These are phyloP conservation scores for Fusarium coicis DNA, from an alignment of 2,329 filamentous ascomycete genomes.

Conservation along the genomic window DNA sequence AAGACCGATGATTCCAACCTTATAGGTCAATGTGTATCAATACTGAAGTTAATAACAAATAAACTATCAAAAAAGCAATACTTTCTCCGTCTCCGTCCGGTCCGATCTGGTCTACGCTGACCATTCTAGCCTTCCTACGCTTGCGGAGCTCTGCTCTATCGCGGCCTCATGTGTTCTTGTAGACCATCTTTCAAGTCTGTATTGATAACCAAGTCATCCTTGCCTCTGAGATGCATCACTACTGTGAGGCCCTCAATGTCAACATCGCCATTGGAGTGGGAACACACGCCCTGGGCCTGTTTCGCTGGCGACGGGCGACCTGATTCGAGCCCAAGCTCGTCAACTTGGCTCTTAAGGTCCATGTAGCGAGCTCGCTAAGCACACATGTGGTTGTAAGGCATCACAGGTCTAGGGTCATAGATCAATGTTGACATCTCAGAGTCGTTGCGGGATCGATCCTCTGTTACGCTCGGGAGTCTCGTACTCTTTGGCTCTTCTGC, in stretches of 20 bases:
- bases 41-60: background rate
- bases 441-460: conserved; percentile 10
- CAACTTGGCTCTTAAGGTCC: conserved; percentile 54
- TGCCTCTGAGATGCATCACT: conserved; percentile 60
- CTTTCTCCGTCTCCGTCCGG: background rate
- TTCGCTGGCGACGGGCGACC: conserved; percentile 33
- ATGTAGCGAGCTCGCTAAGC: conserved; percentile 56
- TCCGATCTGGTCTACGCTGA: background rate
- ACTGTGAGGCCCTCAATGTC: conserved; percentile 62
- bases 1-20: background rate
- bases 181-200: conserved; percentile 56
- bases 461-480: conserved; percentile 1
- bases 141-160: background rate
- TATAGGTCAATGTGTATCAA: conserved; percentile 2
- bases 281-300: conserved; percentile 30
- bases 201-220: conserved; percentile 63
- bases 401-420: conserved; percentile 49
- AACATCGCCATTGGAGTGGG: conserved; percentile 49
- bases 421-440: conserved; percentile 36
- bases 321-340: conserved; percentile 54
- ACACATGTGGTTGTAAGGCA: conserved; percentile 54
- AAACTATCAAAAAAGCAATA: background rate
- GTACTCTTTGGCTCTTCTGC: background rate
- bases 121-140: background rate
- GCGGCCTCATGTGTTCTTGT: conserved; percentile 25